Evolutionary conservation across 495 filamentous ascomycete species (phyloP).

Genomic region (Aspergillus sparsus): DNA sequence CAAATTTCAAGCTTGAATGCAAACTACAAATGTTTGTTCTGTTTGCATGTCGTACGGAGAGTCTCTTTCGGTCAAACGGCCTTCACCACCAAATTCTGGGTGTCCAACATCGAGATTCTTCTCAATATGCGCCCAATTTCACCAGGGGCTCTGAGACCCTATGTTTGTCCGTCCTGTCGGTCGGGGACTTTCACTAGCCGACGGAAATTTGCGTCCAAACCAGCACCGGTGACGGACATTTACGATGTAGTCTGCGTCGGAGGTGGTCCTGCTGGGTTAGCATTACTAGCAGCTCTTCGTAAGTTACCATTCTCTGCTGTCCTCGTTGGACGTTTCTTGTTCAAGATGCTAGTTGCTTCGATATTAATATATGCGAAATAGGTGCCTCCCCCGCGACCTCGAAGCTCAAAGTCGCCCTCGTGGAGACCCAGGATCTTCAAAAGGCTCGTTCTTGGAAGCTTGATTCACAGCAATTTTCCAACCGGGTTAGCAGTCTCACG

Average conservation of each 20-base stretch:
- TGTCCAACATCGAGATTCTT: slow-evolving; percentile 9
- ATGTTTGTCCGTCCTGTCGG: slow-evolving; percentile 46
- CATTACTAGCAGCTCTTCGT: slow-evolving; percentile 85
- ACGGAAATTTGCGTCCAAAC: slow-evolving; percentile 34
- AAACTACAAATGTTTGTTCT: slow-evolving; percentile 26
- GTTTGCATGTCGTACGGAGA: slow-evolving; percentile 26
- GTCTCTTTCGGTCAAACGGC: slow-evolving; percentile 6
- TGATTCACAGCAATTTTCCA: slow-evolving; percentile 74
- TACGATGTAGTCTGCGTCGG: slow-evolving; percentile 97
- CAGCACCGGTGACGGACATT: slow-evolving; percentile 48
- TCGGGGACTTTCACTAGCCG: slow-evolving; percentile 30
- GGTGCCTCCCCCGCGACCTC: slow-evolving; percentile 71
- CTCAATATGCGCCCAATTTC: slow-evolving; percentile 42
- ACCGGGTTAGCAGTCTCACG: slow-evolving; percentile 92
- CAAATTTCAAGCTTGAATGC: neutral
- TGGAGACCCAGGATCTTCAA: slow-evolving; percentile 82
- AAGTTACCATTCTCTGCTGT: slow-evolving; percentile 32
- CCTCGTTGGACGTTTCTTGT: neutral
- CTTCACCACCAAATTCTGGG: no score
- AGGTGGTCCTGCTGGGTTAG: slow-evolving; percentile 92
- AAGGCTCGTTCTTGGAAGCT: slow-evolving; percentile 64
- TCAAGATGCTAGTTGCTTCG: slow-evolving; percentile 5
- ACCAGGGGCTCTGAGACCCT: slow-evolving; percentile 38
- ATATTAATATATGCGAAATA: slow-evolving; percentile 22
- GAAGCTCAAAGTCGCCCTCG: slow-evolving; percentile 78